A percentile compares a stretch with the other conserved stretches of the same genome.
Conservation (phyloP, 2,329 filamentous ascomycete genomes). For the Helotiales sp. region DNA sequence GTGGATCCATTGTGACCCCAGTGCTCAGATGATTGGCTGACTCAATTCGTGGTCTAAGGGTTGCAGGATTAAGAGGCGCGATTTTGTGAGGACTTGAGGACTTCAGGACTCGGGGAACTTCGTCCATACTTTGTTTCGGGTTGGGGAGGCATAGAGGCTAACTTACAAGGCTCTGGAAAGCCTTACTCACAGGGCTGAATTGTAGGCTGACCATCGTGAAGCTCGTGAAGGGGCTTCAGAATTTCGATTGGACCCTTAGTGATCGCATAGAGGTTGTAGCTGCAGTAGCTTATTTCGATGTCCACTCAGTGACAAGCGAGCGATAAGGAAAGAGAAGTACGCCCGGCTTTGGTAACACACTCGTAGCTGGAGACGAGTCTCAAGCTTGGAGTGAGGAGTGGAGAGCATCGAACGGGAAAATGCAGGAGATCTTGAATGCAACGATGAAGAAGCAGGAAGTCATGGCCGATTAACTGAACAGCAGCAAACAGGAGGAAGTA, state of each 20-base stretch:
- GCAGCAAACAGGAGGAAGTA: too few relatives aligned
- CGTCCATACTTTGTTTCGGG: neutral
- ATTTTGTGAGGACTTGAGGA: neutral
- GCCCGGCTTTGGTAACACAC: neutral
- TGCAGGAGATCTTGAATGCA: too few relatives aligned
- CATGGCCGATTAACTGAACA: too few relatives aligned
- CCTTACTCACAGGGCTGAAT: neutral
- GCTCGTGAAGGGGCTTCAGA: neutral
- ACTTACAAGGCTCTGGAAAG: neutral
- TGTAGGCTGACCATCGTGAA: neutral
- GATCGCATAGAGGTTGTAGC: neutral
- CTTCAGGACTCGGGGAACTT: neutral
- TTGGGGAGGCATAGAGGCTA: neutral
- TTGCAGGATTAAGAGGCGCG: neutral
- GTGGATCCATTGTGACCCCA: constrained; percentile 11
- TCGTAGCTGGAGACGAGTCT: too few relatives aligned
- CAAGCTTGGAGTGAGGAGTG: too few relatives aligned
- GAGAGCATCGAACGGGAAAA: too few relatives aligned
- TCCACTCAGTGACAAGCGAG: neutral
- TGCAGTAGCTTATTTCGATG: neutral
- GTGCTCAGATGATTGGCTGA: neutral
- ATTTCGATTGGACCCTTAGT: neutral
- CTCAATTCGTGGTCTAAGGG: neutral
- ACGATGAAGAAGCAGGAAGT: too few relatives aligned
- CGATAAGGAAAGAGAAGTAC: neutral